Conservation (phyloP, 2,329 filamentous ascomycete species). For the Trichoderma arundinaceum region DNA sequence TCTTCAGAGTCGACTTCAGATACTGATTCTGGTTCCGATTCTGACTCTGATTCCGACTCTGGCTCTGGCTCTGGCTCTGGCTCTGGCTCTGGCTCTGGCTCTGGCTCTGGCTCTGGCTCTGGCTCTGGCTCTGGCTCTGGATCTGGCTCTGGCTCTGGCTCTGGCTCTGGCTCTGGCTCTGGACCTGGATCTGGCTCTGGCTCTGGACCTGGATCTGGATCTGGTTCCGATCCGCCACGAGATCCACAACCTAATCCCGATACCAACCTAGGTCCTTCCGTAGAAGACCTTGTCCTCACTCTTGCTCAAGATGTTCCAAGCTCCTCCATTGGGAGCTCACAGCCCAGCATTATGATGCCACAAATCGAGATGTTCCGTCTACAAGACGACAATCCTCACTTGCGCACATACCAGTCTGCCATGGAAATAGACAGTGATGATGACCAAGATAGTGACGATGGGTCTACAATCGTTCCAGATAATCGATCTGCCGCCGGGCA, state of each 20-base stretch:
- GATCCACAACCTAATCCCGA: not conserved
- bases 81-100: too few relatives aligned
- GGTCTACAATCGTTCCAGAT: conserved; percentile 22
- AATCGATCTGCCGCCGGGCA: not conserved
- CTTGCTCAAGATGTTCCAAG: not conserved
- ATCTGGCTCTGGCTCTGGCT: too few relatives aligned
- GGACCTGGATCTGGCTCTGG: not conserved
- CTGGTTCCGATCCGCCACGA: not conserved
- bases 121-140: too few relatives aligned
- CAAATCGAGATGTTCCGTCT: not conserved
- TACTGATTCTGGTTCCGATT: not conserved
- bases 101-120: too few relatives aligned
- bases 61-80: too few relatives aligned
- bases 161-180: not conserved
- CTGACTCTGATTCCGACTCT: not conserved
- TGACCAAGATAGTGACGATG: conserved; percentile 9
- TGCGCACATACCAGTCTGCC: too few relatives aligned
- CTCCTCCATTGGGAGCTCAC: not conserved
- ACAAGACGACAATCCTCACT: not conserved
- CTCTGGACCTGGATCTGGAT: not conserved
- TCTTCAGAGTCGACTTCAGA: conserved; percentile 1
- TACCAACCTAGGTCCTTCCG: not conserved
- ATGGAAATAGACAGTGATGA: not conserved
- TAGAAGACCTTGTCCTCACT: not conserved
- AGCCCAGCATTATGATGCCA: not conserved